A percentile compares a stretch with the other conserved stretches of the same genome.
phyloP scores from a whole-genome alignment of 2,329 filamentous ascomycete species.

The Botrytis cinerea region DNA sequence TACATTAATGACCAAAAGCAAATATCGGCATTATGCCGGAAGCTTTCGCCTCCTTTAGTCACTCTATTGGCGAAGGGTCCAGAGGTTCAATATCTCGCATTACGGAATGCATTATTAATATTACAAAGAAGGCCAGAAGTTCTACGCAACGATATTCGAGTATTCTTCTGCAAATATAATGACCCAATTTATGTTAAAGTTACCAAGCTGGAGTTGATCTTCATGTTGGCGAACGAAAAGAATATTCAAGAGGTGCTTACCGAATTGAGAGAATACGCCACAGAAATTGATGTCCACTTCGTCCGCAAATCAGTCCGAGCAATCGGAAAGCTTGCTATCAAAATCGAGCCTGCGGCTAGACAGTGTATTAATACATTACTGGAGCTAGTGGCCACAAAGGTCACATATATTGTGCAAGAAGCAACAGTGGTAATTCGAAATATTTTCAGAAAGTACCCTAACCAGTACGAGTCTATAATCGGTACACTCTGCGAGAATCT shows the following conservation, averaged over 20 bases:
- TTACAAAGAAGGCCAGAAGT: slow-evolving; percentile 91
- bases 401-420: slow-evolving; percentile 98
- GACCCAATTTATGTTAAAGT: slow-evolving; percentile 99
- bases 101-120: slow-evolving; percentile 91
- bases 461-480: slow-evolving; percentile 98
- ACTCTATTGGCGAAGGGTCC: slow-evolving; percentile 94
- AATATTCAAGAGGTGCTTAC: slow-evolving; percentile 96
- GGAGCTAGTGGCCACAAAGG: slow-evolving; percentile 94
- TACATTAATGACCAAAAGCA: slow-evolving; percentile 93
- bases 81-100: slow-evolving; percentile 95
- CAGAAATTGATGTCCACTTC: slow-evolving; percentile 98
- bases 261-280: slow-evolving; percentile 93
- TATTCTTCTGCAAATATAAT: slow-evolving; percentile 99
- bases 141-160: slow-evolving; percentile 90
- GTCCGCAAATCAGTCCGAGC: slow-evolving; percentile 96
- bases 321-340: slow-evolving; percentile 97
- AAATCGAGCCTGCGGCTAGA: slow-evolving; percentile 91
- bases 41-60: slow-evolving; percentile 91
- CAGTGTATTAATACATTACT: slow-evolving; percentile 91
- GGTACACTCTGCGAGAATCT: slow-evolving; percentile 93
- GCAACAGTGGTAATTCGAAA: slow-evolving; percentile 98
- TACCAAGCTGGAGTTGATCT: slow-evolving; percentile 96
- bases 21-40: slow-evolving; percentile 82
- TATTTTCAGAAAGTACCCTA: slow-evolving; percentile 98
- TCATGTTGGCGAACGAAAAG: slow-evolving; percentile 94